Percentiles rank a stretch among this genome's conserved stretches.
Conservation (phyloP, 164 flowering plant genomes). For the Magnolia officinalis region DNA sequence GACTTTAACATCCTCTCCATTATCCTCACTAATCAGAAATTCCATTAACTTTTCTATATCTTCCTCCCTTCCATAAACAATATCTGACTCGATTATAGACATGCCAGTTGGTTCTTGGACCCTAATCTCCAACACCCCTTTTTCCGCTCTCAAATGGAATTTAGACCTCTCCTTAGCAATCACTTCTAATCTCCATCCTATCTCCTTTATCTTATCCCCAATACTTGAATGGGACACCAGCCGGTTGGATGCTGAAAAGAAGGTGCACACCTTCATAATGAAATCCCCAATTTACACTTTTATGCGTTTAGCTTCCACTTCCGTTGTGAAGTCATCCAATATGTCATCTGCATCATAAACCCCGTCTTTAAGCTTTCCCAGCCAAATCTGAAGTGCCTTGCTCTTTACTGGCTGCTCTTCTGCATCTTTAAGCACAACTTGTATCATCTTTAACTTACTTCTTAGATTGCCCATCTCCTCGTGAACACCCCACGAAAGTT, state of each 20-base stretch:
- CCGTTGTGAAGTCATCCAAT: not conserved
- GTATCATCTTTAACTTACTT: not conserved
- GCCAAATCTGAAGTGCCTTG: too few species aligned
- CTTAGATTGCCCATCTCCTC: not conserved
- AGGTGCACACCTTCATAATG: not conserved
- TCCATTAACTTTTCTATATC: too few species aligned
- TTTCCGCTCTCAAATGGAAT: constrained; percentile 1
- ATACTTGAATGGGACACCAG: not conserved
- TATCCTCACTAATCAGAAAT: too few species aligned
- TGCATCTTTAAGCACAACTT: too few species aligned
- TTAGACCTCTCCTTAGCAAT: too few species aligned
- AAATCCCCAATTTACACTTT: not conserved
- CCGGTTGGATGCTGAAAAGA: not conserved
- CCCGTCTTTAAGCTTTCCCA: too few species aligned
- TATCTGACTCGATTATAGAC: not conserved
- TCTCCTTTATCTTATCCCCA: too few species aligned
- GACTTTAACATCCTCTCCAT: too few species aligned
- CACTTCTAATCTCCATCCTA: too few species aligned
- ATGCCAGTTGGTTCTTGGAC: not conserved
- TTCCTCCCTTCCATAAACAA: too few species aligned
- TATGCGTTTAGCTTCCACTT: not conserved
- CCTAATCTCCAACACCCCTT: not conserved
- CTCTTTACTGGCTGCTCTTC: too few species aligned
- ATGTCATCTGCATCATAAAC: not conserved
- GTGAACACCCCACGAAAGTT: constrained; percentile 1